Base-by-base conservation (phyloP, 805 yeast species). In the Candida hungchunana region DNA sequence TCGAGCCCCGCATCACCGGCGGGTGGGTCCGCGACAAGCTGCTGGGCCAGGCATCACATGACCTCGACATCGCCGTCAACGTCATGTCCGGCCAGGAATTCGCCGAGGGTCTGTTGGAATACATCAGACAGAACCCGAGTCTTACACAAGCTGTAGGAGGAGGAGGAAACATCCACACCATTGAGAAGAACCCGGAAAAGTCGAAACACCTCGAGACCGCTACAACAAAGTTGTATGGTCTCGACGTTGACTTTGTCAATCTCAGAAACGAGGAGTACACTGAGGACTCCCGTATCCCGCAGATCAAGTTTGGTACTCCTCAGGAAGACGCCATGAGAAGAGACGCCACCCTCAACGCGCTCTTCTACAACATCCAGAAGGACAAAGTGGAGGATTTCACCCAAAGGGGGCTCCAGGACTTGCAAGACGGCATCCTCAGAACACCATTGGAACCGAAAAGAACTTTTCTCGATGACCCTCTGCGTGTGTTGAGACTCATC, bases 1-100 rank as follows among this genome's bases (percentile, higher is more conserved):
- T 81, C 8, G 79, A 71, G 29, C 66, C 84, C 11, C 60, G 98
- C 42, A 84, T 93, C 47, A 89, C 97, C 0, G 98, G 98, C 23
- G 98, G 98, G 0, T 90, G 98, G 98, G 98, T 93, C 3, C 72
- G 98, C 49, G 98, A 93, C 59, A 93, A 93, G 61, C 64, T 93
- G 19, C 64, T 93, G 20, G 95, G 95, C 0, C 69, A 71, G 31
- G 77, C 75, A 16, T 79, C 90, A 27, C 79, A 90, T 53, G 99
- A 93, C 58, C 67, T 93, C 20, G 99, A 93, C 51, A 85, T 93
- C 31, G 97, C 97, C 6, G 77, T 93, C 31, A 88, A 93, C 58
- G 69, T 69, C 36, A 62, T 86, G 53, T 75, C 95, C 0, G 99
- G 99, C 1, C 88, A 83, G 51, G 78, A 77, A 22, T 90, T 93